Conservation (phyloP, 2,329 filamentous ascomycete genomes). For the Hymenoscyphus scutula region DNA sequence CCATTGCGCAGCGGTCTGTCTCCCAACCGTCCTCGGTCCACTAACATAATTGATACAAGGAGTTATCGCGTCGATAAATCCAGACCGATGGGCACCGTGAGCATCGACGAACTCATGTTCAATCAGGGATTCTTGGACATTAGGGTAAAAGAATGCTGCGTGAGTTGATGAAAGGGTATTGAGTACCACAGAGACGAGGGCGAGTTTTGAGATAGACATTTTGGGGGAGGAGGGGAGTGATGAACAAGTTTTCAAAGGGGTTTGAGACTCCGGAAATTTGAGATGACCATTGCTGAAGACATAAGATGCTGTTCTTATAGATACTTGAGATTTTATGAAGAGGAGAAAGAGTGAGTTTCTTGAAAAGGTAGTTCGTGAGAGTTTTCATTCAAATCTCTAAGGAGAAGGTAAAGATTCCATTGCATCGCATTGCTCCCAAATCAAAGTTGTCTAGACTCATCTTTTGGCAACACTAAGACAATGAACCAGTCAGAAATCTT, state of each 20-base stretch:
- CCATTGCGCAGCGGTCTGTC: conserved; percentile 59
- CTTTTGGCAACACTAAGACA: neutral
- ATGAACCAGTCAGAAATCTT: neutral
- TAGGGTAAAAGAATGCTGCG: conserved; percentile 25
- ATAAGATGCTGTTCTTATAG: neutral
- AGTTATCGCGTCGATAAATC: conserved; percentile 53
- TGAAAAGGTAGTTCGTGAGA: neutral
- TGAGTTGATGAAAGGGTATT: neutral
- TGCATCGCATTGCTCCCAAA: neutral
- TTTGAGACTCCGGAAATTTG: neutral
- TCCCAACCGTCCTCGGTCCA: conserved; percentile 49
- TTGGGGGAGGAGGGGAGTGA: neutral
- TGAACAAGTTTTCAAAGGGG: neutral
- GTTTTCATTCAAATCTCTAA: neutral
- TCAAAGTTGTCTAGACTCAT: neutral
- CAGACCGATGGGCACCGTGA: conserved; percentile 23
- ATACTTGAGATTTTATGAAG: neutral
- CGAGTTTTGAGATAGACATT: conserved; percentile 6
- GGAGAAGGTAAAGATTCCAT: conserved; percentile 7
- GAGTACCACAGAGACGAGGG: neutral
- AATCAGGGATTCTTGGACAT: conserved; percentile 21
- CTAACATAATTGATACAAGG: conserved; percentile 54
- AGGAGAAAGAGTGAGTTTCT: neutral
- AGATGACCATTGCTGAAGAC: neutral
- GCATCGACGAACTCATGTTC: conserved; percentile 28